Percentiles rank a stretch among this genome's conserved stretches.
Conservation (phyloP, 805 yeast species). For the Clavispora vitiphila region DNA sequence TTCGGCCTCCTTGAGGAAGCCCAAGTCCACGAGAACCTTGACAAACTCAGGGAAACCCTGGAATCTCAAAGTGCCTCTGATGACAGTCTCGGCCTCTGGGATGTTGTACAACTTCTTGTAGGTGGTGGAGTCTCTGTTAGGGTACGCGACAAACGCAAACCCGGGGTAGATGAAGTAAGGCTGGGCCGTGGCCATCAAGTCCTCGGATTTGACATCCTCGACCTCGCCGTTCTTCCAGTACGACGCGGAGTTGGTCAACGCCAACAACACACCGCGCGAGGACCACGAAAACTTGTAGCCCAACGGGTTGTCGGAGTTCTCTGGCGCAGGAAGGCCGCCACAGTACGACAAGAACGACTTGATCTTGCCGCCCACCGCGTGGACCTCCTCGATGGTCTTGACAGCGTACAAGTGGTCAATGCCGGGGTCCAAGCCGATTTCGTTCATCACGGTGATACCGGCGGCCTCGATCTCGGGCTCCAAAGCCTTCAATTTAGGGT, state of each 20-base stretch:
- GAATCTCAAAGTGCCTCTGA: slow-evolving; percentile 96
- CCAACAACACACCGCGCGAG: slow-evolving; percentile 94
- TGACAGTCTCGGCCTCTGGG: slow-evolving; percentile 95
- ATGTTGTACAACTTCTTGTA: slow-evolving; percentile 88
- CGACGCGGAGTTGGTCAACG: slow-evolving; percentile 88
- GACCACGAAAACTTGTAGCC: slow-evolving; percentile 99
- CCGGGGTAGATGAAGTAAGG: slow-evolving; percentile 97
- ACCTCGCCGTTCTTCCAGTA: slow-evolving; percentile 84
- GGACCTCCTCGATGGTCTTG: slow-evolving; percentile 97
- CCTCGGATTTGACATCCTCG: slow-evolving; percentile 78
- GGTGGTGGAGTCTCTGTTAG: slow-evolving; percentile 95
- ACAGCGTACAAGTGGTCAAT: slow-evolving; percentile 97
- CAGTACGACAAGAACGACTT: slow-evolving; percentile 93
- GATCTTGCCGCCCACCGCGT: slow-evolving; percentile 84
- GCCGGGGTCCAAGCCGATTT: slow-evolving; percentile 98
- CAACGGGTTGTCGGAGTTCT: slow-evolving; percentile 93
- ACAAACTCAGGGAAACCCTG: slow-evolving; percentile 99
- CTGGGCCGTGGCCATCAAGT: slow-evolving; percentile 89
- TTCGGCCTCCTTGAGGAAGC: slow-evolving; percentile 79
- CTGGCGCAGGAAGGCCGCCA: slow-evolving; percentile 99
- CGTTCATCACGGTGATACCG: slow-evolving; percentile 97
- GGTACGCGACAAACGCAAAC: slow-evolving; percentile 89
- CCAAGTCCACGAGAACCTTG: slow-evolving; percentile 90
- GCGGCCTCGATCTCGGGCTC: slow-evolving; percentile 88
- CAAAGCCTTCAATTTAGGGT: slow-evolving; percentile 82